Evolutionary conservation across 108 stramenopile species (phyloP), one percentile per base, ranked within the genome.

Genomic region (Conticribra guillardii): DNA sequence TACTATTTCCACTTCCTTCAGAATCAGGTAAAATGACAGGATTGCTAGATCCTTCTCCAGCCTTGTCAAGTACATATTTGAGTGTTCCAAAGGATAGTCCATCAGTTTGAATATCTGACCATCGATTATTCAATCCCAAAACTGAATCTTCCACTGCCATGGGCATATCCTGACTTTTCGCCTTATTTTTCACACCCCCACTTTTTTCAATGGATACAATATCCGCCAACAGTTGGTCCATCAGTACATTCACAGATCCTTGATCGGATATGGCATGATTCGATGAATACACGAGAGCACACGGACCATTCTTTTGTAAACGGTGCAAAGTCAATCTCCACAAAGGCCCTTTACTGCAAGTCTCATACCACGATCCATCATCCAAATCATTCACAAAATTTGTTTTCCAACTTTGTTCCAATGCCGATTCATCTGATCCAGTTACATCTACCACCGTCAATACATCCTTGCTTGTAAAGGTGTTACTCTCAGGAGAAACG

Each of bases 251-350:
- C 22, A 83, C 90, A 31, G 83, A 82, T 24, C 81, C 74, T 65
- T 95, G 94, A 69, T 95, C 94, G 15, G 87, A 89, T 58, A 95
- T 90, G 58, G 88, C 88, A 64, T 95, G 94, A 67, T 95, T 95
- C 58, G 89, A 87, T 9, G 87, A 76, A 65, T 92, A 90, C 18
- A 95, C 29, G 2, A 95, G 27, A 15, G 89, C 94, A 50, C 87
- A 88, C 0, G 78, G 81, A 9, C 26, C 41, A 14, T 62, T 62
- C 16, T 63, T 76, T 19, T 66, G 46, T 18, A 71, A 63, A 32
- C 89, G 80, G 64, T 89, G 84, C 44, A 87, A 51, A 50, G 89
- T 85, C 46, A 92, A 59, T 62, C 81, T 89, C 91, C 90, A 92
- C 60, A 92, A 58, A 1, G 88, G 90, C 5, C 86, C 89, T 4